These are phyloP conservation scores for Prunus kanzakura DNA, from an alignment of 306 rosid genomes.

Conservation along the genomic window DNA sequence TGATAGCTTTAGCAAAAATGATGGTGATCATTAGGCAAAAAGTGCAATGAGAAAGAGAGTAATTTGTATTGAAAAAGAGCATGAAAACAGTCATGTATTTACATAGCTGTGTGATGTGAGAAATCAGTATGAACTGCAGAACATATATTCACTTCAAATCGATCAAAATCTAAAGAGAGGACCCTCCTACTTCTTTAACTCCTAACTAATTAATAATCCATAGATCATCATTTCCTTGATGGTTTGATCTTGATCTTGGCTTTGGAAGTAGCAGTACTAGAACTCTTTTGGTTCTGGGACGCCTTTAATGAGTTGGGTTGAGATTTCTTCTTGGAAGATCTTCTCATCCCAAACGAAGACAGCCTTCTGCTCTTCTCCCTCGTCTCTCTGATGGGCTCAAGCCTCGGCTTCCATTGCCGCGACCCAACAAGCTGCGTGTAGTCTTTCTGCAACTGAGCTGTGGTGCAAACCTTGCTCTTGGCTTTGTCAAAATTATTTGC, in stretches of 20 bases:
- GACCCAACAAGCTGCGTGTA: slow-evolving; percentile 34
- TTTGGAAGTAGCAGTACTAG: neutral
- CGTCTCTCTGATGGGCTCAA: slow-evolving; percentile 35
- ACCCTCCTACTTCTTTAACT: too few species aligned
- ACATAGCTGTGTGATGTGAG: neutral
- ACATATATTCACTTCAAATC: slow-evolving; percentile 4
- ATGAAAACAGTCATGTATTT: slow-evolving; percentile 7
- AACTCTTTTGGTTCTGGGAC: neutral
- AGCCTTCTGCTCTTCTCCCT: slow-evolving; percentile 18
- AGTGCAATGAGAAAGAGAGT: neutral
- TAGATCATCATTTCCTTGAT: slow-evolving; percentile 6
- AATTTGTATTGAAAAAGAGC: neutral
- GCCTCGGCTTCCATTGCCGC: slow-evolving; percentile 39
- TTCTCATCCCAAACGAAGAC: slow-evolving; percentile 30
- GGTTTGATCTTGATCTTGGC: slow-evolving; percentile 12
- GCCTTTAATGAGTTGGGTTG: slow-evolving; percentile 1
- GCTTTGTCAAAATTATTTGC: neutral
- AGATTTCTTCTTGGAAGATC: slow-evolving; percentile 17
- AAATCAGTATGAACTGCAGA: neutral
- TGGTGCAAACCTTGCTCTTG: slow-evolving; percentile 25
- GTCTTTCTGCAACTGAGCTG: slow-evolving; percentile 36
- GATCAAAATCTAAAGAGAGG: neutral
- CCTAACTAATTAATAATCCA: neutral
- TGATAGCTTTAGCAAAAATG: neutral
- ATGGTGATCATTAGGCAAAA: neutral